Base-by-base conservation (phyloP, 2,329 filamentous ascomycete species). In the Penicillium sp. region DNA sequence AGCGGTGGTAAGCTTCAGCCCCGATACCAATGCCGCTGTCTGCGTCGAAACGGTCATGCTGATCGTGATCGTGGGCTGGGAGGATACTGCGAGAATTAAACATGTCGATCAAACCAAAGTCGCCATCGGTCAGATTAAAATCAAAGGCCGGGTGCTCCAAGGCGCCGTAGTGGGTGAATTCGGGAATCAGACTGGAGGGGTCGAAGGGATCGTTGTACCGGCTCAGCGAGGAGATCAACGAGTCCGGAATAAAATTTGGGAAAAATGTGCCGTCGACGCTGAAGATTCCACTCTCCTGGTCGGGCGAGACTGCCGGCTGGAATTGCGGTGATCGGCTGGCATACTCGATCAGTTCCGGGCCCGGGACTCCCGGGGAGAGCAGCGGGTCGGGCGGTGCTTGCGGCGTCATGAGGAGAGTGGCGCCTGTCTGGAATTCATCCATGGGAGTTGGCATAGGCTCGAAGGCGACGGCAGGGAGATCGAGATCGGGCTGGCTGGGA, bases 241-340 rank as follows among this genome's bases (percentile, higher is more conserved):
- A 60, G 50, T 67, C 63, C 7, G 63, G 63, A n/a, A 66, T 65
- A 29, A 67, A 67, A 42, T 60, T 61, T 2, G 63, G 65, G 23
- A 67, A 67, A 30, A 67, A 67, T 1, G 62, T 65, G 29, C 63
- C 62, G 30, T 67, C 63, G 20, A 67, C 50, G 20, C 64, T 67
- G 47, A 67, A 66, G 12, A 67, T 55, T 1, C 61, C 61, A 44
- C 65, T 66, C 36, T 66, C 65, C 13, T 62, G 62, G 15, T 67
- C 65, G 7, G 64, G 61, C 5, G 62, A 65, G 13, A 64, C 58
- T 42, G 46, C 41, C 4, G 39, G 8, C 4, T 42, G 39, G 17
- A 13, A 32, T 15, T 42, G 39, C 3, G 39, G 39, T 6, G 39
- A 27, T 12, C 29, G 39, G 57, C 56, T 56, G 29, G 53, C 51